Percentiles rank a stretch among this genome's conserved stretches.
Evolutionary conservation across 75 land plant species (phyloP).

Genomic region (Azolla pinnata): DNA sequence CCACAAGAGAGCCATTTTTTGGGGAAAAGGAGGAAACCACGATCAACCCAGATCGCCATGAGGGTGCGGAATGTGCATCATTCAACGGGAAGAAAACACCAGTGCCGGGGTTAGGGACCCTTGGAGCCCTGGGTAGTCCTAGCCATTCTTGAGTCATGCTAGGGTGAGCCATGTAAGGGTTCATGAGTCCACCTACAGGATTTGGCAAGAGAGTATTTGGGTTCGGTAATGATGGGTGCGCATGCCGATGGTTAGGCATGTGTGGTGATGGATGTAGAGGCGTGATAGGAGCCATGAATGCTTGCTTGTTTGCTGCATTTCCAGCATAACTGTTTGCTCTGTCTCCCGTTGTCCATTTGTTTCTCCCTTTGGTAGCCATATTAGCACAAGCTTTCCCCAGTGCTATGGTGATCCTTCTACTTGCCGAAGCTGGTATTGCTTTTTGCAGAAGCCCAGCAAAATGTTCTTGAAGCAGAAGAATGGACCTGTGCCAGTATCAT

Average conservation of each 20-base stretch:
- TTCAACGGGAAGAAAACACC: constrained; percentile 5
- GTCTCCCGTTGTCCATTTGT: not conserved
- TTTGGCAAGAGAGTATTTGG: not conserved
- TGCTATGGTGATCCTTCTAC: not conserved
- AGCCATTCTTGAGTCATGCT: not conserved
- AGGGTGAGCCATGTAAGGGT: not conserved
- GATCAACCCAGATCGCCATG: not conserved
- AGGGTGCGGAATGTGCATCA: not conserved
- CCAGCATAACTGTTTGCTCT: not conserved
- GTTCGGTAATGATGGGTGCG: not conserved
- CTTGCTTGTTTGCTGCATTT: not conserved
- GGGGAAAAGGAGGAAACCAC: too few species aligned
- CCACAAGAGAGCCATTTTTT: too few species aligned
- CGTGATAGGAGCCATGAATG: not conserved
- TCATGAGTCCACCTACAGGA: not conserved
- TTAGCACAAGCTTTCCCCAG: not conserved
- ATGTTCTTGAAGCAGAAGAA: not conserved
- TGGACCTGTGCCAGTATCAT: not conserved
- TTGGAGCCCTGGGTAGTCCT: not conserved
- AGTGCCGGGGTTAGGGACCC: not conserved
- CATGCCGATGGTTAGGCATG: not conserved
- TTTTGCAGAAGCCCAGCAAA: constrained; percentile 1
- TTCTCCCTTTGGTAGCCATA: not conserved
- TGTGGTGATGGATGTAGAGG: not conserved
- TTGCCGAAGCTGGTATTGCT: not conserved